Base-by-base conservation (phyloP, 768 basidiomycete genomes). In the Auricularia cornea region DNA sequence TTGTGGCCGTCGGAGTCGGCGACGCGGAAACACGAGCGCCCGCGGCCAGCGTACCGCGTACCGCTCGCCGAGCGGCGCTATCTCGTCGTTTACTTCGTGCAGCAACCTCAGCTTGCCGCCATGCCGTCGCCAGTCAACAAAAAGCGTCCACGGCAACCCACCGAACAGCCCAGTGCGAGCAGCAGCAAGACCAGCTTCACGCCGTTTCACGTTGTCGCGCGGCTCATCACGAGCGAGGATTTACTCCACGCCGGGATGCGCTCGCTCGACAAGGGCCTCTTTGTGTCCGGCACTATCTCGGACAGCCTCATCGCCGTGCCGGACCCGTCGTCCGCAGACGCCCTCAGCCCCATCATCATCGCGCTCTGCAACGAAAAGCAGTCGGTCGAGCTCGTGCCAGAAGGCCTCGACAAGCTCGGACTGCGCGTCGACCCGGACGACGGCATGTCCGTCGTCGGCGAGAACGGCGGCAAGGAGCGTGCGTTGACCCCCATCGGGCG, bases 61-160 rank as follows among this genome's bases (percentile, higher is more conserved):
- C 79, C 82, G 1, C 70, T 82, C 41, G 79, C 83, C 61, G 77
- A 84, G 32, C 81, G 88, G 1, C 82, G 83, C 62, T 93, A 88
- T 68, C 78, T 94, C 33, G 79, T 96, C 56, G 86, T 95, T 12
- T 92, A 88, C 73, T 95, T 90, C 72, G 86, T 88, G 62, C 82
- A 56, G 52, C 60, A 60, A 23, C 8, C 40, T 51, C 54, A 59
- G 51, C 61, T 40, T 31, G 18, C 51, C 52, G 44, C 20, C 59
- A 26, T 26, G 33, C 54, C 31, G 61, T 2, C 20, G 62, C 20
- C 28, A 62, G 70, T 70, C 31, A 71, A 70, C 68, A 83, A 81
- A 75, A 84, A 82, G 61, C 78, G 80, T 20, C 60, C 75, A 59
- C 68, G 74, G 62, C 68, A 69, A 11, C 67, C 69, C 16, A 64